A percentile compares a stretch with the other conserved stretches of the same genome.
Evolutionary conservation across 2,329 filamentous ascomycete species (phyloP).

Genomic region (Colletotrichum kahawae): DNA sequence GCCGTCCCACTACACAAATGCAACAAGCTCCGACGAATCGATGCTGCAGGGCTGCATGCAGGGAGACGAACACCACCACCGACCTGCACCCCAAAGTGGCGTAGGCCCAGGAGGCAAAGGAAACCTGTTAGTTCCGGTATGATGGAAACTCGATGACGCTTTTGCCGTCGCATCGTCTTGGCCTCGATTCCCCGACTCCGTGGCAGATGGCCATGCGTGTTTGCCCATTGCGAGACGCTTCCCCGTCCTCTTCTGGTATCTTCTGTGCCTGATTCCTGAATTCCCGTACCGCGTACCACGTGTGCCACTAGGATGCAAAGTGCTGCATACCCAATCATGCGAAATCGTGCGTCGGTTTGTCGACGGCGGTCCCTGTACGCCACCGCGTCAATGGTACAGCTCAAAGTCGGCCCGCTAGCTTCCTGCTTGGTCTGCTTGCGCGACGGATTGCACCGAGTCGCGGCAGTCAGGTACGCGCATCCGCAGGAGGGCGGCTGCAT

Average conservation of each 20-base stretch:
- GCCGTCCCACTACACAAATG: not conserved
- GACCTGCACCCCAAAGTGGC: not conserved
- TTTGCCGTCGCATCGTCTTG: slow-evolving; percentile 4
- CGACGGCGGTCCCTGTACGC: not conserved
- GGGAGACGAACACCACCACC: not conserved
- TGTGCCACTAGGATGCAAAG: not conserved
- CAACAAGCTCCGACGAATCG: not conserved
- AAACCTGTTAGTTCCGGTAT: not conserved
- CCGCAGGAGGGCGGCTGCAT: not conserved
- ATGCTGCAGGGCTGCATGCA: not conserved
- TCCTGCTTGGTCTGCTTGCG: not conserved
- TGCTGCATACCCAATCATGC: not conserved
- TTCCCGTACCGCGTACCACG: not conserved
- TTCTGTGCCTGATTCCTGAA: not conserved
- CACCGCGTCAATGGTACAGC: not conserved
- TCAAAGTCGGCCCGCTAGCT: not conserved
- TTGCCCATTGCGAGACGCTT: not conserved
- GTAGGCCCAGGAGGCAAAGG: not conserved
- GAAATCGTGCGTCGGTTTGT: not conserved
- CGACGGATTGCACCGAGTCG: not conserved
- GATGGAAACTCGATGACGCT: not conserved
- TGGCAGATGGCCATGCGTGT: not conserved
- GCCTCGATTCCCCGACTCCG: not conserved
- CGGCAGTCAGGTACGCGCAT: not conserved
- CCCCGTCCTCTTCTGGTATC: not conserved